Conservation (phyloP, 2,329 filamentous ascomycete species). For the Trichoderma asperellum region DNA sequence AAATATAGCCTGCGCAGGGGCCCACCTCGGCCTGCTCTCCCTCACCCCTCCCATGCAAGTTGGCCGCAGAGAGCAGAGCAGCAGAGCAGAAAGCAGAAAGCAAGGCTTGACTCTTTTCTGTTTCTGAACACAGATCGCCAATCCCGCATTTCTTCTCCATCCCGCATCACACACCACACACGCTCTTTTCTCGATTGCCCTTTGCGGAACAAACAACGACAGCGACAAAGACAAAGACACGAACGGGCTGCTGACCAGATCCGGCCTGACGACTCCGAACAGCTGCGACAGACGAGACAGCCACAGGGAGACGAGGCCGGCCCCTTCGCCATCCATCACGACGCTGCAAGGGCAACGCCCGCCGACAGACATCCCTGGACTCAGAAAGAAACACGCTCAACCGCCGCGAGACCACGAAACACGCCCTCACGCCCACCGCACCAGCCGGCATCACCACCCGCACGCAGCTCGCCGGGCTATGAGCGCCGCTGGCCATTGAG, state of each 20-base stretch:
- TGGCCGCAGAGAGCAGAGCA: not conserved
- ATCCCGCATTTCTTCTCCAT: conserved; percentile 17
- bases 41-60: conserved; percentile 20
- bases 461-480: conserved; percentile 27
- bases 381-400: not conserved
- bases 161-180: conserved; percentile 2
- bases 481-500: conserved; percentile 35
- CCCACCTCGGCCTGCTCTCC: conserved; percentile 7
- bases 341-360: not conserved
- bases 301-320: not conserved
- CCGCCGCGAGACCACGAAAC: not conserved
- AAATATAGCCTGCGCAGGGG: conserved; percentile 20
- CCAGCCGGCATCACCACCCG: not conserved
- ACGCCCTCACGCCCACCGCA: not conserved
- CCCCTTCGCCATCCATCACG: not conserved
- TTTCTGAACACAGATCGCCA: conserved; percentile 23
- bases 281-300: not conserved
- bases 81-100: not conserved
- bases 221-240: not conserved
- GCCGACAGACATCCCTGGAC: not conserved
- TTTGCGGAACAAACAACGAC: not conserved
- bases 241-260: not conserved
- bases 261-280: not conserved
- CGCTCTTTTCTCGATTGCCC: not conserved
- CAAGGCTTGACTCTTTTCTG: conserved; percentile 20